Conservation (phyloP, 768 basidiomycete genomes). For the Russula compacta region DNA sequence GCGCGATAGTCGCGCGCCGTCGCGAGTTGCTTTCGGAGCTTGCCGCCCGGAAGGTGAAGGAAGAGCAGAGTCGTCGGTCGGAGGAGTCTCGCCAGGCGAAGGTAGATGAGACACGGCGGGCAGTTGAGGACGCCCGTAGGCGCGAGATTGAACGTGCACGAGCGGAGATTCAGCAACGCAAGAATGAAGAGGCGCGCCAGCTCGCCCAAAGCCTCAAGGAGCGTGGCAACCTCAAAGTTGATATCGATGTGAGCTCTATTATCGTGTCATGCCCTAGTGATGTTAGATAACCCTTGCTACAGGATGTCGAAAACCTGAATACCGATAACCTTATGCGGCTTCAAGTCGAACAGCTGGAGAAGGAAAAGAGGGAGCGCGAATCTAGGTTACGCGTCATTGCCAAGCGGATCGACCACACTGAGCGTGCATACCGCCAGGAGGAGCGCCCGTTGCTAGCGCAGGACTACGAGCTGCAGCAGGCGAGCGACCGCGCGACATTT, state of each 20-base stretch:
- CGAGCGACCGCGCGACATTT: constrained; percentile 62
- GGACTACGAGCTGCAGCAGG: constrained; percentile 85
- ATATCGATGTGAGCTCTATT: constrained; percentile 48
- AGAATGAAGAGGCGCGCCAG: constrained; percentile 78
- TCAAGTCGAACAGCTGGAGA: constrained; percentile 92
- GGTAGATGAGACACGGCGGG: constrained; percentile 54
- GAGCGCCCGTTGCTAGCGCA: constrained; percentile 77
- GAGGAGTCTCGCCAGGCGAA: constrained; percentile 57
- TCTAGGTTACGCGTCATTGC: constrained; percentile 73
- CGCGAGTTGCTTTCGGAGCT: constrained; percentile 81
- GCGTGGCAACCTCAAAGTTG: constrained; percentile 64
- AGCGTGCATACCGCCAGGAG: constrained; percentile 90
- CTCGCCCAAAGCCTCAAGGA: constrained; percentile 77
- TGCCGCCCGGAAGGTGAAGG: constrained; percentile 77
- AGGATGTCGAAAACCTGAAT: constrained; percentile 79
- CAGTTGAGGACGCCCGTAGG: constrained; percentile 53
- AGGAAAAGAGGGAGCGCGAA: constrained; percentile 83
- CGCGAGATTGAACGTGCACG: constrained; percentile 55
- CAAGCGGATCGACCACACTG: constrained; percentile 91
- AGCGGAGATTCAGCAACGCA: constrained; percentile 71
- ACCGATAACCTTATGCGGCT: constrained; percentile 80
- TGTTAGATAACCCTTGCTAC: neutral
- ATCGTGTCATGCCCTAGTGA: neutral
- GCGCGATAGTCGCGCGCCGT: constrained; percentile 78
- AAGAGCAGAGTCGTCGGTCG: constrained; percentile 71